phyloP scores from a whole-genome alignment of 805 yeast genomes.

The Lipomyces chichibuensis region DNA sequence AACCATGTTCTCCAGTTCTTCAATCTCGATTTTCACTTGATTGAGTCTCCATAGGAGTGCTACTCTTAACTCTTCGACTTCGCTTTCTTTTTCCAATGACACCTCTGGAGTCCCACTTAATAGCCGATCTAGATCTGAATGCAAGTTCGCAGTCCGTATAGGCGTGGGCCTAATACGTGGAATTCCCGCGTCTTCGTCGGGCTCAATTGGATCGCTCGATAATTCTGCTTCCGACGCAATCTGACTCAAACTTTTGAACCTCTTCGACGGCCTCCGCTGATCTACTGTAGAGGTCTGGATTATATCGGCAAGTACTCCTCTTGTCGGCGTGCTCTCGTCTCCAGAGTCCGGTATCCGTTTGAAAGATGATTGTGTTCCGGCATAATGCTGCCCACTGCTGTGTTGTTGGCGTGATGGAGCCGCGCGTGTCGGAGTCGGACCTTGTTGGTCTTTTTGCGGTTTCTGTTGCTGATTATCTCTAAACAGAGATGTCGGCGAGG shows the following conservation, averaged over 20 bases:
- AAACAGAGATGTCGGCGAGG: not conserved
- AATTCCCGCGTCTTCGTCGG: not conserved
- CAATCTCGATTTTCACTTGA: constrained; percentile 10
- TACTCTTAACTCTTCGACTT: constrained; percentile 9
- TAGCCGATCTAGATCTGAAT: not conserved
- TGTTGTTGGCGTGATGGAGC: not conserved
- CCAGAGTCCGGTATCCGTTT: not conserved
- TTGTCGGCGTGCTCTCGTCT: not conserved
- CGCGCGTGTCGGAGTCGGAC: not conserved
- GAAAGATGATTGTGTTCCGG: not conserved
- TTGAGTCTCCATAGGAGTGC: constrained; percentile 12
- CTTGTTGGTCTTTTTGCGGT: not conserved
- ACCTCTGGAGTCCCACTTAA: constrained; percentile 1
- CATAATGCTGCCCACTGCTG: not conserved
- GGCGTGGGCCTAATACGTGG: not conserved
- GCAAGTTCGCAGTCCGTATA: not conserved
- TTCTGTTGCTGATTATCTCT: not conserved
- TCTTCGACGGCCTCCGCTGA: constrained; percentile 6
- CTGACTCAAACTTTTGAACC: constrained; percentile 20
- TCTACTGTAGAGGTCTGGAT: not conserved
- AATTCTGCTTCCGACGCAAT: constrained; percentile 14
- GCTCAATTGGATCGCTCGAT: not conserved
- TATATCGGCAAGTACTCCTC: not conserved
- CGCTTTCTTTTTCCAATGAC: constrained; percentile 8
- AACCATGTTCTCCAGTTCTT: not conserved